phyloP scores from a whole-genome alignment of 169 alveolate species.

The Plasmodium knowlesi region DNA sequence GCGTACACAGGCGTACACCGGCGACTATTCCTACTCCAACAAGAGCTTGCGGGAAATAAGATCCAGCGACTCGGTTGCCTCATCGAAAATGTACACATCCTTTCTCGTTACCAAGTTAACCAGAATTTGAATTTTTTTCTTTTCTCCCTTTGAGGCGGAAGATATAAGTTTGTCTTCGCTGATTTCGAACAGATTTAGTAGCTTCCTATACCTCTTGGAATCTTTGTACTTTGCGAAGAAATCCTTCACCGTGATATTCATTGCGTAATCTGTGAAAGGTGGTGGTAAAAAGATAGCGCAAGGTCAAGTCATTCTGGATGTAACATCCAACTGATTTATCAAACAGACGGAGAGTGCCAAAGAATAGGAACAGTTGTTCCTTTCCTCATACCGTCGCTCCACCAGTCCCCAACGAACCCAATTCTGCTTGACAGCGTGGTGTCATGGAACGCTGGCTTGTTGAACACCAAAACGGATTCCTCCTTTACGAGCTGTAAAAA shows the following conservation, averaged over 20 bases:
- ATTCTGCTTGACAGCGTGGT: conserved; percentile 38
- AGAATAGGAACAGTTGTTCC: neutral
- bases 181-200: conserved; percentile 49
- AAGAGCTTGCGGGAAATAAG: conserved; percentile 60
- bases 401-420: conserved; percentile 74
- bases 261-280: conserved; percentile 25
- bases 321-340: neutral
- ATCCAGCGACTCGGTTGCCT: conserved; percentile 70
- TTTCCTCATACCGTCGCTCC: conserved; percentile 63
- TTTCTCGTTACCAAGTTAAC: conserved; percentile 47
- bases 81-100: conserved; percentile 70
- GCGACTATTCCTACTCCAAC: conserved; percentile 31
- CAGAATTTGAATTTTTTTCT: conserved; percentile 71
- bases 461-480: conserved; percentile 35
- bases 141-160: conserved; percentile 59
- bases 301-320: neutral
- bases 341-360: neutral
- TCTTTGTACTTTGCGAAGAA: conserved; percentile 19
- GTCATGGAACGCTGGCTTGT: conserved; percentile 61
- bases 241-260: conserved; percentile 54
- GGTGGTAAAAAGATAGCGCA: neutral
- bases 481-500: conserved; percentile 29
- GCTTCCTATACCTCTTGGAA: conserved; percentile 48
- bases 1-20: neutral
- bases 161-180: conserved; percentile 59